phyloP scores from a whole-genome alignment of 2,329 filamentous ascomycete species.

The Alternaria metachromatica region DNA sequence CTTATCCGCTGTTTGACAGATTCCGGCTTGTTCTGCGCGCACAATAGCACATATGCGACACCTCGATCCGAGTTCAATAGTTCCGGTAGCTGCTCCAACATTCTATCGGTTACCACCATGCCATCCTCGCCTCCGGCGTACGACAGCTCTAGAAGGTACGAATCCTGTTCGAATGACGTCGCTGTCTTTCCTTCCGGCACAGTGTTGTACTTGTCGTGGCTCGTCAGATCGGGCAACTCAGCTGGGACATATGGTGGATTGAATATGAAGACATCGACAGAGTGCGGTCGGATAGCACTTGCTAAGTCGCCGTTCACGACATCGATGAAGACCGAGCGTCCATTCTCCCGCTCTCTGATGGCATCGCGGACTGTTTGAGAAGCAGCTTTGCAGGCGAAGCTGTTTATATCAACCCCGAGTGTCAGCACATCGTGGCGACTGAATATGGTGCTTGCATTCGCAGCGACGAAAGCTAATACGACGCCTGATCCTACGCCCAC shows the following conservation, averaged over 20 bases:
- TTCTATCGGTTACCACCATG: conserved; percentile 88
- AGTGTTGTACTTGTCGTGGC: conserved; percentile 42
- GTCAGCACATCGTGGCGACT: conserved; percentile 73
- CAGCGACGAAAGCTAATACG: conserved; percentile 85
- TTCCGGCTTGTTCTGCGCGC: conserved; percentile 86
- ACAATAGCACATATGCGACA: conserved; percentile 88
- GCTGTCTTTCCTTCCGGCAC: conserved; percentile 27
- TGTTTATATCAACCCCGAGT: conserved; percentile 83
- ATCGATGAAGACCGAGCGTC: conserved; percentile 63
- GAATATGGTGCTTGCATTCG: conserved; percentile 75
- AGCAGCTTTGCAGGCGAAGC: conserved; percentile 80
- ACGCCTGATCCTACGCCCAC: conserved; percentile 92
- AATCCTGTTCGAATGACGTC: conserved; percentile 76
- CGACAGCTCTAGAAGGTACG: conserved; percentile 80
- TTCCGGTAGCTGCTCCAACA: conserved; percentile 72
- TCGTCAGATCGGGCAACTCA: conserved; percentile 67
- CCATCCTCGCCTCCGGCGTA: conserved; percentile 90
- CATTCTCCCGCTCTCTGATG: conserved; percentile 42
- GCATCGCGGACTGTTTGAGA: conserved; percentile 68
- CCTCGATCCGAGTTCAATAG: conserved; percentile 70
- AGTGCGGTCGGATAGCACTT: conserved; percentile 62
- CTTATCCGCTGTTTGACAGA: conserved; percentile 70
- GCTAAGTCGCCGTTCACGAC: conserved; percentile 75
- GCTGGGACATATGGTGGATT: conserved; percentile 98
- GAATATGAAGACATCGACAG: conserved; percentile 87